Evolutionary conservation across 768 basidiomycete species (phyloP), one percentile per base, ranked within the genome.

Genomic region (Mycena latifolia): DNA sequence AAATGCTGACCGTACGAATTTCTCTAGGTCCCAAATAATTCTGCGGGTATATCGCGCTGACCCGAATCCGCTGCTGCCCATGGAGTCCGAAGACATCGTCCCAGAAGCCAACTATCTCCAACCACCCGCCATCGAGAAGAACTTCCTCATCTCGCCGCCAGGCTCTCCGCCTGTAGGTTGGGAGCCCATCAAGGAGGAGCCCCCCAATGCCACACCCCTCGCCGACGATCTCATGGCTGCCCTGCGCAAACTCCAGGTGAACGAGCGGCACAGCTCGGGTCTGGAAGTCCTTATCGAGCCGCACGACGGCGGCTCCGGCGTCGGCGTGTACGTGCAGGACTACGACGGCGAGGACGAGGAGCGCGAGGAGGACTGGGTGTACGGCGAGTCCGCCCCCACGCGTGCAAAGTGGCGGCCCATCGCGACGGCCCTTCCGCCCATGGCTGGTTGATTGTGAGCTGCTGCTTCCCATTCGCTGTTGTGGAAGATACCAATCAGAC

Each of bases 161-260:
- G 98, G 98, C 7, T 98, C 96, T 0, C 98, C 98, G 0, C 98
- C 98, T 0, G 90, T 96, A 1, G 98, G 96, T 3, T 99, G 98
- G 98, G 95, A 98, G 74, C 95, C 86, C 25, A 87, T 96, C 37
- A 57, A 57, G 46, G 61, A 67, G 55, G 66, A 63, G 28, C 66
- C 66, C 4, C 66, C 66, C 0, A 67, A 67, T 50, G 61, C 66
- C 1, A 27, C 61, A 14, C 66, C 66, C 12, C 61, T 67, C 35
- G 66, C 66, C 2, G 61, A 63, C 33, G 66, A 67, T 46, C 61
- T 67, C 35, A 59, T 67, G 41, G 66, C 56, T 25, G 66, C 66
- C 4, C 56, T 67, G 14, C 61, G 46, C 31, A 67, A 63, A 29
- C 61, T 99, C 3, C 87, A 93, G 73, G 70, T 88, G 4, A 80